Evolutionary conservation across 108 stramenopile genomes (phyloP).

Genomic region (Cyclotella sp.): DNA sequence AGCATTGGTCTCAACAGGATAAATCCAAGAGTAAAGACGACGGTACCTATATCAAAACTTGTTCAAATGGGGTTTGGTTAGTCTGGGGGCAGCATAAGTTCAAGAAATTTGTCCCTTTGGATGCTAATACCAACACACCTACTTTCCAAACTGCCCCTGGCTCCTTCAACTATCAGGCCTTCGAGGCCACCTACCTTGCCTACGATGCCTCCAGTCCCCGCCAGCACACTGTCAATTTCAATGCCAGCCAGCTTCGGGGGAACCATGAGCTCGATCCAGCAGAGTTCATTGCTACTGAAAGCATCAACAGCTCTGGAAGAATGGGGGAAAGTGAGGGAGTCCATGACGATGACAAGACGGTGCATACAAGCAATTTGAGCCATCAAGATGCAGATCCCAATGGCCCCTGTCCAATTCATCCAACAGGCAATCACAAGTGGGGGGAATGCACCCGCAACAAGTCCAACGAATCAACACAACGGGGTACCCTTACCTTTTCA

Average conservation of each 20-base stretch:
- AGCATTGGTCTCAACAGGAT: not conserved
- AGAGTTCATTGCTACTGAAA: constrained; percentile 15
- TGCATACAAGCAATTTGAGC: constrained; percentile 5
- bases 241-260: not conserved
- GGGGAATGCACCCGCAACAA: constrained; percentile 14
- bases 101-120: constrained; percentile 7
- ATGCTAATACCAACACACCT: constrained; percentile 15
- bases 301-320: not conserved
- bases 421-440: constrained; percentile 20
- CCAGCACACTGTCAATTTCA: not conserved
- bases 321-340: constrained; percentile 3
- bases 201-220: not conserved
- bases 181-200: constrained; percentile 5
- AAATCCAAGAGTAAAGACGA: no score
- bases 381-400: not conserved
- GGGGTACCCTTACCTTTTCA: constrained; percentile 18
- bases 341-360: constrained; percentile 1
- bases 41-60: constrained; percentile 3
- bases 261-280: not conserved
- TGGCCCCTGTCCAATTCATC: constrained; percentile 21
- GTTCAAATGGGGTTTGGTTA: not conserved
- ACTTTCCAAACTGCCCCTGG: constrained; percentile 10
- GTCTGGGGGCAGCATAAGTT: not conserved
- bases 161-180: constrained; percentile 6
- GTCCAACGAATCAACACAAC: constrained; percentile 2